phyloP scores from a whole-genome alignment of 2,329 filamentous ascomycete species.

The Apiospora aurea region DNA sequence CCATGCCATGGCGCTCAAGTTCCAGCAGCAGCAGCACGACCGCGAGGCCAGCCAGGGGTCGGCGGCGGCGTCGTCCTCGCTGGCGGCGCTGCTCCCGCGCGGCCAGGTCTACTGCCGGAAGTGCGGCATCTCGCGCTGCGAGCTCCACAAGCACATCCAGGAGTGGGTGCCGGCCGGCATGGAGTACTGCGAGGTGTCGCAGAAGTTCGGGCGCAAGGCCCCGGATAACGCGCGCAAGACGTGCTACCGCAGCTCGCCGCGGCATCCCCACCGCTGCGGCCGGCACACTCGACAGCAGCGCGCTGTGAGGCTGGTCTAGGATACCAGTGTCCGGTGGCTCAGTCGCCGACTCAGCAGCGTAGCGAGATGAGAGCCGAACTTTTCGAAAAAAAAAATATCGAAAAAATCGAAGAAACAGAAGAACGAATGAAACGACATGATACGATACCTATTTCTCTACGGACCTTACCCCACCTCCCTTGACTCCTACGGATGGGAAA shows the following conservation, averaged over 20 bases:
- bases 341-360: neutral
- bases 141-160: slow-evolving; percentile 68
- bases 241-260: slow-evolving; percentile 67
- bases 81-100: slow-evolving; percentile 58
- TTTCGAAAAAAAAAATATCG: too few relatives aligned
- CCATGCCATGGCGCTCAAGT: slow-evolving; percentile 28
- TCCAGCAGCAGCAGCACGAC: slow-evolving; percentile 20
- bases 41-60: slow-evolving; percentile 15
- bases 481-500: neutral
- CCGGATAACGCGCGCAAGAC: slow-evolving; percentile 54
- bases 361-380: neutral
- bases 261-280: slow-evolving; percentile 64
- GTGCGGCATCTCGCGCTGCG: slow-evolving; percentile 66
- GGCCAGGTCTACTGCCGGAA: slow-evolving; percentile 69
- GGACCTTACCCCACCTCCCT: neutral
- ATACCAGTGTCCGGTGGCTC: slow-evolving; percentile 13
- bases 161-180: slow-evolving; percentile 63
- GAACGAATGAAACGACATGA: neutral
- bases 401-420: too few relatives aligned
- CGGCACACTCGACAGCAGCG: slow-evolving; percentile 53
- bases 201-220: slow-evolving; percentile 61
- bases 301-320: slow-evolving; percentile 38
- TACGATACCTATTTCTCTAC: neutral
- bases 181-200: slow-evolving; percentile 68
- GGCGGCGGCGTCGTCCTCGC: slow-evolving; percentile 38